These are phyloP conservation scores for Penstemon barbatus DNA, from an alignment of 257 asterid species.

Conservation along the genomic window DNA sequence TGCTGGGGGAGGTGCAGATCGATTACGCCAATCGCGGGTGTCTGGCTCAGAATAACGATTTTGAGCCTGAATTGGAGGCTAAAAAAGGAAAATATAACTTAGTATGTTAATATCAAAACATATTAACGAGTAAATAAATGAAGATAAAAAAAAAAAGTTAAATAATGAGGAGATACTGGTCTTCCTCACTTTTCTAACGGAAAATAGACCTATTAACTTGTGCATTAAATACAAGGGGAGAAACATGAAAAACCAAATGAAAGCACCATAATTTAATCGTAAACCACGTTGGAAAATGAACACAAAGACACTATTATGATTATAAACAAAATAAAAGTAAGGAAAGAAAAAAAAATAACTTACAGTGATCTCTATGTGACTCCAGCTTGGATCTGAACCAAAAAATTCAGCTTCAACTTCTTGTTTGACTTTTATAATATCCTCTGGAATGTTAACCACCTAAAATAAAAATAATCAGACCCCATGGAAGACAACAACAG, in stretches of 20 bases:
- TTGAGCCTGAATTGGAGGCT: conserved; percentile 40
- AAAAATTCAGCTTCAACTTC: conserved; percentile 84
- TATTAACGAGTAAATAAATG: not conserved
- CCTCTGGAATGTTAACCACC: conserved; percentile 65
- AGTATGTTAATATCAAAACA: not conserved
- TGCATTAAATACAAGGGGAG: not conserved
- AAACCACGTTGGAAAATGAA: not conserved
- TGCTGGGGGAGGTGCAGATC: conserved; percentile 41
- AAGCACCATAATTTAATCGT: not conserved
- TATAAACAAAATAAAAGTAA: no score
- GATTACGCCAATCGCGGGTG: conserved; percentile 64
- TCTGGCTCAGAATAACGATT: conserved; percentile 63
- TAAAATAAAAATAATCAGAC: conserved; percentile 31
- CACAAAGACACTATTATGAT: not conserved
- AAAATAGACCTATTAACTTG: not conserved
- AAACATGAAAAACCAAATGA: not conserved
- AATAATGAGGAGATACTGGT: not conserved
- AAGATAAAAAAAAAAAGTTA: not conserved
- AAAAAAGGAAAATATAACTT: conserved; percentile 10
- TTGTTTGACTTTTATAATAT: conserved; percentile 67
- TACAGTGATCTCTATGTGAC: conserved; percentile 68
- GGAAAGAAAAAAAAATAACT: conserved; percentile 28
- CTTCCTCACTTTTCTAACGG: conserved; percentile 7
- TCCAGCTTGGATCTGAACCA: conserved; percentile 74
- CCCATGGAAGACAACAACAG: conserved; percentile 10